A percentile compares a stretch with the other conserved stretches of the same genome.
Evolutionary conservation across 345 rosid genomes (phyloP).

Genomic region (Gynandropsis gynandra): DNA sequence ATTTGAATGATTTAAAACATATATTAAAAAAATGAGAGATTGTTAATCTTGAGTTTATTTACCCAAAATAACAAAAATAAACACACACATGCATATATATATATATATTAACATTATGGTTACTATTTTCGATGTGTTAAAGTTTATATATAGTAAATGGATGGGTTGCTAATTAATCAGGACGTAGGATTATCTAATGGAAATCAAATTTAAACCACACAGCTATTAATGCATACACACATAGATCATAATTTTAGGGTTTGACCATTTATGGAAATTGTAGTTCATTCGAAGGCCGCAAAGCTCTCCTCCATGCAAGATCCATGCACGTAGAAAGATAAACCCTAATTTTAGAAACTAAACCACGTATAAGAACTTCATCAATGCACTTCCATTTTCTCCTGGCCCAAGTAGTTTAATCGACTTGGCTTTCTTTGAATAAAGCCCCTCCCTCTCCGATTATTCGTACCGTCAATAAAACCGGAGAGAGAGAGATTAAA

Average conservation of each 20-base stretch:
- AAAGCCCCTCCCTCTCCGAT: slow-evolving; percentile 21
- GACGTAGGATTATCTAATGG: slow-evolving; percentile 14
- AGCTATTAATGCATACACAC: slow-evolving; percentile 11
- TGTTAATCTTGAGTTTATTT: too few species aligned
- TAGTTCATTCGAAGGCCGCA: slow-evolving; percentile 21
- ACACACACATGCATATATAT: neutral
- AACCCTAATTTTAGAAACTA: slow-evolving; percentile 25
- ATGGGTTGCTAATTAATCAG: slow-evolving; percentile 13
- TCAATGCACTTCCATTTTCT: slow-evolving; percentile 9
- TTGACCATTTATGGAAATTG: too few species aligned
- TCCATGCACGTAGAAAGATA: neutral
- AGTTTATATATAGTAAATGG: too few species aligned
- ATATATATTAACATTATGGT: neutral
- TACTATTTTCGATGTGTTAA: too few species aligned
- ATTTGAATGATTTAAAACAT: too few species aligned
- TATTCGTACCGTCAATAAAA: slow-evolving; percentile 23
- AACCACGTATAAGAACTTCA: slow-evolving; percentile 18
- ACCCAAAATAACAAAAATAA: too few species aligned
- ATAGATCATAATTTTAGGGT: too few species aligned
- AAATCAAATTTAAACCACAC: slow-evolving; percentile 2
- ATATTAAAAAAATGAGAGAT: too few species aligned
- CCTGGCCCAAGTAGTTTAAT: slow-evolving; percentile 10
- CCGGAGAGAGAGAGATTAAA: slow-evolving; percentile 24
- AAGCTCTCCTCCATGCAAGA: slow-evolving; percentile 20
- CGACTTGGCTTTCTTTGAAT: slow-evolving; percentile 17